These are phyloP conservation scores for Ascochyta lentis DNA, from an alignment of 2,329 filamentous ascomycete genomes.

Conservation along the genomic window DNA sequence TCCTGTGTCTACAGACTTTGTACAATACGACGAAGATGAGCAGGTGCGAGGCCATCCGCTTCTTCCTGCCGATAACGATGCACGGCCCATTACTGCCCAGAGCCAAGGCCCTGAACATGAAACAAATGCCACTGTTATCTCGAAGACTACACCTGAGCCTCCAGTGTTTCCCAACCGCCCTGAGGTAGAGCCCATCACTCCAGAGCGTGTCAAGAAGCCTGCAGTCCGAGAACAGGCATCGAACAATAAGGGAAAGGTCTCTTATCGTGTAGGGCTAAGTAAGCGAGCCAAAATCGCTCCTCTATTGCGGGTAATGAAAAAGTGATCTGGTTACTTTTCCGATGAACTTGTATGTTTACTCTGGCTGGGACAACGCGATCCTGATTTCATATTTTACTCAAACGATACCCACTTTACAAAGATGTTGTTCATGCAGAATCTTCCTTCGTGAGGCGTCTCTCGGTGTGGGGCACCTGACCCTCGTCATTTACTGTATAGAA, in stretches of 20 bases:
- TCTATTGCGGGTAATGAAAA: constrained; percentile 55
- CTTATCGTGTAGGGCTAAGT: constrained; percentile 58
- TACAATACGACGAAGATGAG: constrained; percentile 9
- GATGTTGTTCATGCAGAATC: neutral
- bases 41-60: neutral
- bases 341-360: no score
- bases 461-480: constrained; percentile 1
- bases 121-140: neutral
- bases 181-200: constrained; percentile 24
- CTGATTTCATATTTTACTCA: neutral
- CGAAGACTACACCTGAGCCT: constrained; percentile 1
- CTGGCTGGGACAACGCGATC: neutral
- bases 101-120: neutral
- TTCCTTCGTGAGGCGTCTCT: neutral
- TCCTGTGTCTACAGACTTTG: neutral
- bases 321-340: constrained; percentile 34
- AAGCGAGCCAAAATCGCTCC: constrained; percentile 57
- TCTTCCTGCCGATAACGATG: neutral
- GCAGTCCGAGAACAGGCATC: constrained; percentile 26
- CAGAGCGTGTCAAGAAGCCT: constrained; percentile 15
- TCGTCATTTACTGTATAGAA: neutral
- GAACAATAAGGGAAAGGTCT: constrained; percentile 48
- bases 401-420: constrained; percentile 11
- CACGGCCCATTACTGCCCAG: neutral
- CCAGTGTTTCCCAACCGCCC: constrained; percentile 11